phyloP scores from a whole-genome alignment of 2,329 filamentous ascomycete species.

The Kalmusia sp. region DNA sequence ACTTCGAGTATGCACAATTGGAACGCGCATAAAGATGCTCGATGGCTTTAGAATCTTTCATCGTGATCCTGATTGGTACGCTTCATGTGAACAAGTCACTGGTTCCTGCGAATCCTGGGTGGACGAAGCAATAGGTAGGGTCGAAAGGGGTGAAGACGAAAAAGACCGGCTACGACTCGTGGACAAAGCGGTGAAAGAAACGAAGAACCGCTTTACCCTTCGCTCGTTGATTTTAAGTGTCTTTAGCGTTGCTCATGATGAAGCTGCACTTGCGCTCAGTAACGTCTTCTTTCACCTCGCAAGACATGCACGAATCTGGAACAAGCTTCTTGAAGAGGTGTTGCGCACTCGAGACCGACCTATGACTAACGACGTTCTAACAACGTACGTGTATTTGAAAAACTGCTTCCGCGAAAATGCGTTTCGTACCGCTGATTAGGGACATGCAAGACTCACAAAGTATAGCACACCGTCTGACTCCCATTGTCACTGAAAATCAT shows the following conservation, averaged over 20 bases:
- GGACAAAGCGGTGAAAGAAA: slow-evolving; percentile 25
- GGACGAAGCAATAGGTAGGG: slow-evolving; percentile 11
- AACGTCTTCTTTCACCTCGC: slow-evolving; percentile 31
- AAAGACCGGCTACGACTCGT: slow-evolving; percentile 16
- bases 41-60: slow-evolving; percentile 1
- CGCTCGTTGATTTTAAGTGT: slow-evolving; percentile 24
- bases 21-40: slow-evolving; percentile 1
- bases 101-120: slow-evolving; percentile 12
- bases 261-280: slow-evolving; percentile 23
- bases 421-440: not conserved
- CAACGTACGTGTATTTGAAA: slow-evolving; percentile 24
- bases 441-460: not conserved
- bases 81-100: slow-evolving; percentile 8
- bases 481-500: slow-evolving; percentile 12
- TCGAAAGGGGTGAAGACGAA: slow-evolving; percentile 9
- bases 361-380: slow-evolving; percentile 27
- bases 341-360: slow-evolving; percentile 12
- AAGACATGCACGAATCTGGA: slow-evolving; percentile 22
- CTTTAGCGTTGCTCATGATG: slow-evolving; percentile 28
- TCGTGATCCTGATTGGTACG: slow-evolving; percentile 14
- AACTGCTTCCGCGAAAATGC: slow-evolving; percentile 17
- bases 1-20: slow-evolving; percentile 7
- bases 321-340: slow-evolving; percentile 24
- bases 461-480: slow-evolving; percentile 15
- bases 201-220: slow-evolving; percentile 20